A percentile compares a stretch with the other conserved stretches of the same genome.
phyloP scores from a whole-genome alignment of 805 yeast genomes.

The Candida sakaeoensis region DNA sequence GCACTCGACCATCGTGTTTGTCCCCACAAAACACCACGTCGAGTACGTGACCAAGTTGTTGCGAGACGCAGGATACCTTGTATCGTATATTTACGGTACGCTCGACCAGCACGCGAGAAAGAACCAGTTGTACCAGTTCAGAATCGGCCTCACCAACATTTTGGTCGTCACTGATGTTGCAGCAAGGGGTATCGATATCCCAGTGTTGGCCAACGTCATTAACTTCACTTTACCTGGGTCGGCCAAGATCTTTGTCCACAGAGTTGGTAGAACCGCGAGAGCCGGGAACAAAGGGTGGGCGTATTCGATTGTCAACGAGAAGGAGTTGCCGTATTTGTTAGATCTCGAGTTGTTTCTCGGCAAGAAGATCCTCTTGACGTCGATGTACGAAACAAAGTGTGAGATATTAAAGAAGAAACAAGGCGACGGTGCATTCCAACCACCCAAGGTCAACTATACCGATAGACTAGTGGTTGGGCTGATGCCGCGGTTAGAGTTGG shows the following conservation, averaged over 20 bases:
- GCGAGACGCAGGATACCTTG: slow-evolving; percentile 77
- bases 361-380: slow-evolving; percentile 66
- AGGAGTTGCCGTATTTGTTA: slow-evolving; percentile 83
- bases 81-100: slow-evolving; percentile 89
- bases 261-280: slow-evolving; percentile 99
- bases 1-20: slow-evolving; percentile 86
- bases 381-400: slow-evolving; percentile 63
- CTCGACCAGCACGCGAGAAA: slow-evolving; percentile 93
- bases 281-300: slow-evolving; percentile 99
- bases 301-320: slow-evolving; percentile 78
- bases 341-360: slow-evolving; percentile 91
- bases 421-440: slow-evolving; percentile 38
- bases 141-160: slow-evolving; percentile 79
- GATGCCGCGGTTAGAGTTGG: slow-evolving; percentile 70
- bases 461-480: slow-evolving; percentile 80
- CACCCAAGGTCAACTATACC: slow-evolving; percentile 66
- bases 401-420: slow-evolving; percentile 47
- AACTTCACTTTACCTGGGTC: slow-evolving; percentile 88
- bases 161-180: slow-evolving; percentile 97
- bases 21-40: slow-evolving; percentile 97
- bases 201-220: slow-evolving; percentile 90
- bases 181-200: slow-evolving; percentile 98
- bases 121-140: slow-evolving; percentile 78
- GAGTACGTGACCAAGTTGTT: slow-evolving; percentile 77
- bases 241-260: slow-evolving; percentile 89